Percentiles rank a stretch among this genome's conserved stretches.
Evolutionary conservation across 1,284 basidiomycete genomes (phyloP).

Genomic region (Athelia psychrophila): DNA sequence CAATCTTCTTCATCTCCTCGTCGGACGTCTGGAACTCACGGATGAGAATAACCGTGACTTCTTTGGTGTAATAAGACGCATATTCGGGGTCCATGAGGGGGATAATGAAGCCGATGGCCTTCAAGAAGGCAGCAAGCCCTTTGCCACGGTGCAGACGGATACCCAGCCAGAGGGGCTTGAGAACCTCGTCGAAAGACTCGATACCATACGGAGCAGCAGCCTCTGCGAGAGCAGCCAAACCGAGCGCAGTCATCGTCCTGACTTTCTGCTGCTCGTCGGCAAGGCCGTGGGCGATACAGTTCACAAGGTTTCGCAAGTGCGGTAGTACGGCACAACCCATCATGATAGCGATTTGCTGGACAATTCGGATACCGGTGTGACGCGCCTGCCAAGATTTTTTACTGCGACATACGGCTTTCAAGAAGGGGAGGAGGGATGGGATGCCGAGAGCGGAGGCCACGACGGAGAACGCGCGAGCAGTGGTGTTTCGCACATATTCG

Average conservation of each 20-base stretch:
- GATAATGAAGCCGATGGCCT: slow-evolving; percentile 99
- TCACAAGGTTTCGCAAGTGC: slow-evolving; percentile 94
- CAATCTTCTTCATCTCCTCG: slow-evolving; percentile 99
- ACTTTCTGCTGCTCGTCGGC: slow-evolving; percentile 99
- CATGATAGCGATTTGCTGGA: slow-evolving; percentile 99
- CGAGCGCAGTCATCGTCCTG: slow-evolving; percentile 97
- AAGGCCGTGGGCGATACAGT: slow-evolving; percentile 94
- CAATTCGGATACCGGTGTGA: slow-evolving; percentile 98
- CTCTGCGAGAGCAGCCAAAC: slow-evolving; percentile 95
- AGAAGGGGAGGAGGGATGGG: slow-evolving; percentile 94
- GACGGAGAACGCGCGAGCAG: slow-evolving; percentile 97
- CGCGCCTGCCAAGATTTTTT: slow-evolving; percentile 99
- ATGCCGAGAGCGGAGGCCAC: slow-evolving; percentile 98
- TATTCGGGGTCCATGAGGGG: slow-evolving; percentile 99
- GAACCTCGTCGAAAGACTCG: slow-evolving; percentile 97
- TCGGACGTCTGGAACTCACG: slow-evolving; percentile 99
- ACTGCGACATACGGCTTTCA: slow-evolving; percentile 96
- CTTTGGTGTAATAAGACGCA: slow-evolving; percentile 96
- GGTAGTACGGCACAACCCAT: slow-evolving; percentile 99
- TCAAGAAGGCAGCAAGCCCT: slow-evolving; percentile 96
- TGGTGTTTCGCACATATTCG: slow-evolving; percentile 99
- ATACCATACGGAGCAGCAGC: slow-evolving; percentile 99
- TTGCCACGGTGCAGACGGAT: slow-evolving; percentile 98
- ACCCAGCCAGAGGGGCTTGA: slow-evolving; percentile 98
- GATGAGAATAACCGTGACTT: slow-evolving; percentile 96